Conservation (phyloP, 257 asterid species). For the Fraxinus pennsylvanica region DNA sequence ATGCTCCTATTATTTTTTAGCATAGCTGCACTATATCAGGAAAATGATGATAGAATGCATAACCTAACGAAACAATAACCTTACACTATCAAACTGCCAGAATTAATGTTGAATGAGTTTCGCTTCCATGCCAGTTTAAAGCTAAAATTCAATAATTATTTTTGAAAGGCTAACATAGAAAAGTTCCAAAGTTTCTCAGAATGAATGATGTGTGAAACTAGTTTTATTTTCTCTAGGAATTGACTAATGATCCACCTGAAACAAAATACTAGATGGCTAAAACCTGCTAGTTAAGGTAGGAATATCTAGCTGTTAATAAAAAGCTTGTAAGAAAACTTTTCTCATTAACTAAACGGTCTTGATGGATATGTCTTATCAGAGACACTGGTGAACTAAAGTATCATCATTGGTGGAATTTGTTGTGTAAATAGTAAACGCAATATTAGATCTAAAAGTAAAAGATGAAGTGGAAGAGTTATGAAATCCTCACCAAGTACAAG, state of each 20-base stretch:
- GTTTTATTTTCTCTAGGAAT: background rate
- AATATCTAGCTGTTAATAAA: background rate
- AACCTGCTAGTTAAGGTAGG: background rate
- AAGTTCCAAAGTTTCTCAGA: background rate
- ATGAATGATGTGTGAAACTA: background rate
- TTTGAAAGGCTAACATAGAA: background rate
- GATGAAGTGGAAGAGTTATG: background rate
- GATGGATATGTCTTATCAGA: background rate
- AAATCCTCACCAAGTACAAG: background rate
- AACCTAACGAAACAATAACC: background rate
- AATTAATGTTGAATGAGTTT: background rate
- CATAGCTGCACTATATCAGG: background rate
- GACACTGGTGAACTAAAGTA: background rate
- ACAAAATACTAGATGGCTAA: background rate
- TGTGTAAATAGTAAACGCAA: background rate
- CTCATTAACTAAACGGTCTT: background rate
- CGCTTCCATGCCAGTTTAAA: background rate
- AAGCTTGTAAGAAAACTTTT: background rate
- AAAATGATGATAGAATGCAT: background rate
- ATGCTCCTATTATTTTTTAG: background rate
- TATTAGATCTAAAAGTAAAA: background rate
- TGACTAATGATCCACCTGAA: background rate
- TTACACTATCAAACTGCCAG: background rate
- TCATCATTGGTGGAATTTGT: background rate
- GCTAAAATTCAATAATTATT: background rate